Conservation (phyloP, 1,284 basidiomycete species). For the Pseudozyma tsukubaensis region DNA sequence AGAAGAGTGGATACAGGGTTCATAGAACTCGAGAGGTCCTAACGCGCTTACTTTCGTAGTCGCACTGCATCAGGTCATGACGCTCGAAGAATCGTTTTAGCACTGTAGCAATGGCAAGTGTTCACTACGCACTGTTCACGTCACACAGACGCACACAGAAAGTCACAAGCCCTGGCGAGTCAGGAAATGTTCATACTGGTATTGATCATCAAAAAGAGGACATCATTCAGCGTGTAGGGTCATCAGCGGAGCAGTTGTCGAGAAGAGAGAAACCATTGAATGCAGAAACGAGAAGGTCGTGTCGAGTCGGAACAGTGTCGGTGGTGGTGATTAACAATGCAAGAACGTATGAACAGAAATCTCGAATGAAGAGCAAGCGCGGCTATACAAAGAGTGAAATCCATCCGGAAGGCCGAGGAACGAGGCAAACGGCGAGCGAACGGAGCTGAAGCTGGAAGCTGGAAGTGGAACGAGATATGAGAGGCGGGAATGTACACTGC, state of each 20-base stretch:
- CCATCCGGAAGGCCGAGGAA: background rate
- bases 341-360: background rate
- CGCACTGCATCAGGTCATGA: background rate
- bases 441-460: background rate
- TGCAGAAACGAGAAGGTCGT: background rate
- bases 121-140: no score
- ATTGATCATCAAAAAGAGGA: constrained; percentile 12
- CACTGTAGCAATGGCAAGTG: background rate
- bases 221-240: no score
- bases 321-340: background rate
- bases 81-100: background rate
- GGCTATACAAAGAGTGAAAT: no score
- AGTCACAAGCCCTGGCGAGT: background rate
- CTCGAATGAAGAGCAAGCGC: no score
- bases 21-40: no score
- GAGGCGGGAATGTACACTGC: constrained; percentile 27
- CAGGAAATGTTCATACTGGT: constrained; percentile 3
- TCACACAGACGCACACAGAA: background rate
- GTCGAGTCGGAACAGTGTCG: background rate
- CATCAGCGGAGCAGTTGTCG: constrained; percentile 1
- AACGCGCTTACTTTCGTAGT: no score
- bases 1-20: no score
- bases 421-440: background rate
- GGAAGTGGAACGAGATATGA: constrained; percentile 18
- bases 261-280: background rate